These are phyloP conservation scores for Balamuthia mandrillaris DNA, from an alignment of 208 protist species.

Conservation along the genomic window DNA sequence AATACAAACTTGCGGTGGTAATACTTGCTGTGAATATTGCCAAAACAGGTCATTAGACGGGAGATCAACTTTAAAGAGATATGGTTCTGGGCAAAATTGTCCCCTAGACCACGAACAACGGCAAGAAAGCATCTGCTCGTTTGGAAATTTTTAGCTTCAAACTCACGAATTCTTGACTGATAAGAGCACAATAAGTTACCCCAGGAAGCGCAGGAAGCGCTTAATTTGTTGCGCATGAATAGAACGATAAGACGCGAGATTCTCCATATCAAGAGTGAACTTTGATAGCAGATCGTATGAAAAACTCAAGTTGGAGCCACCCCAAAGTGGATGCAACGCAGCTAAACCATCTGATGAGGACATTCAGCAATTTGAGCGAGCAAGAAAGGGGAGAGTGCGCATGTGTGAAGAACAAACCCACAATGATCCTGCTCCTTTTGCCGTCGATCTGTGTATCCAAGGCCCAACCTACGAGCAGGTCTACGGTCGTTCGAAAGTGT, in stretches of 20 bases:
- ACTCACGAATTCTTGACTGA: no score
- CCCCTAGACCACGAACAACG: background rate
- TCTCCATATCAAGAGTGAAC: conserved; percentile 22
- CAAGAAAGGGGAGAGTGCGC: background rate
- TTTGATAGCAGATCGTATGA: conserved; percentile 16
- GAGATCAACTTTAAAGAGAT: background rate
- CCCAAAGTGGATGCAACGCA: conserved; percentile 24
- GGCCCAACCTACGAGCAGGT: conserved; percentile 13
- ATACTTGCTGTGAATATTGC: background rate
- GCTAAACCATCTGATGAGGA: background rate
- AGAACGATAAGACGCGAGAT: background rate
- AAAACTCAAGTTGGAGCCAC: background rate
- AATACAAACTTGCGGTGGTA: conserved; percentile 14
- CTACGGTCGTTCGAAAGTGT: no score
- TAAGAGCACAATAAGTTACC: no score
- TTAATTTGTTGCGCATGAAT: background rate
- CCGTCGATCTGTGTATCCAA: background rate
- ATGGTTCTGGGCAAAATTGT: background rate
- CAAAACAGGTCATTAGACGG: background rate
- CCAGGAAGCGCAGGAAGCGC: background rate
- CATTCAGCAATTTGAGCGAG: background rate
- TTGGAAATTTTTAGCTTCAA: no score
- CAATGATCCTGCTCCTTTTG: background rate
- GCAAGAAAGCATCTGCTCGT: no score
- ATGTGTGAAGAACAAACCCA: background rate